Base-by-base conservation (phyloP, 2,329 filamentous ascomycete genomes). In the Parastagonospora avenae region DNA sequence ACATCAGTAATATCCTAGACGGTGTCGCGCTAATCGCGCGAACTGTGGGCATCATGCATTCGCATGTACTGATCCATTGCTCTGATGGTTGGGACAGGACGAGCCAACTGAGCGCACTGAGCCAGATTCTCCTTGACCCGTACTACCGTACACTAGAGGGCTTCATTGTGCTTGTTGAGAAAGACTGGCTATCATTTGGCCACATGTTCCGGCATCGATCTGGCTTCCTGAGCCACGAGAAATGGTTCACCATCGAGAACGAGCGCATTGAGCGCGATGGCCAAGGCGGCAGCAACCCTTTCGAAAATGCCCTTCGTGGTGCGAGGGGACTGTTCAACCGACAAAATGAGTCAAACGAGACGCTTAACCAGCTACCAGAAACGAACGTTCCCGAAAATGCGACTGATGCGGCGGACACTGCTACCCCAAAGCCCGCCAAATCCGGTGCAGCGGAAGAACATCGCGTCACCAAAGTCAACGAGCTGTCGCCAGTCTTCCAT, bases 71-170 rank as follows among this genome's bases (percentile, higher is more conserved):
- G 39, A 96, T 99, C 42, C 94, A 99, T 74, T 99, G 94, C 75
- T 97, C 94, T 2, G 94, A 99, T 74, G 94, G 94, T 4, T 99
- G 94, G 94, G 94, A 99, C 75, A 88, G 94, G 43, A 99, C 94
- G 7, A 93, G 92, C 66, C 94, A 99, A 76, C 82, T 99, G 44
- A 95, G 92, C 66, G 92, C 92, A 4, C 77, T 99, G 49, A 88
- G 92, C 48, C 92, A 99, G 75, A 82, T 99, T 33, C 93, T 96
- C 79, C 82, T 99, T 8, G 94, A 99, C 68, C 94, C 94, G 0
- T 97, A 96, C 74, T 99, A 92, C 72, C 86, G 94, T 44, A 97
- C 94, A 0, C 79, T 99, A 42, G 89, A 97, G 62, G 94, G 94
- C 1, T 99, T 97, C 73, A 92, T 97, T 62, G 87, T 96, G 2